Percentiles rank a stretch among this genome's conserved stretches.
Conservation (phyloP, 1,139 yeast genomes). For the Taphrina flavorubra region DNA sequence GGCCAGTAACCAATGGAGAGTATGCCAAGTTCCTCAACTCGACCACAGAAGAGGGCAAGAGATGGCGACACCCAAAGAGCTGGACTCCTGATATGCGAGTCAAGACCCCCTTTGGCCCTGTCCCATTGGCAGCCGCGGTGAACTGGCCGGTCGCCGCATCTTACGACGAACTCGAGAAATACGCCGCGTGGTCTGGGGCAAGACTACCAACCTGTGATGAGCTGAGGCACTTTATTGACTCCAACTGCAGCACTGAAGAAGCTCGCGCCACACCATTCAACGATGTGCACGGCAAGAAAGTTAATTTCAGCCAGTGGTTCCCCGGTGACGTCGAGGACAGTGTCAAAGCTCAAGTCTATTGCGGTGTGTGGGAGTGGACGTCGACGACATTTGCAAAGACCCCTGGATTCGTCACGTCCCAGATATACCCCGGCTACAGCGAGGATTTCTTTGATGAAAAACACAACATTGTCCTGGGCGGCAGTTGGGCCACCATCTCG, state of each 20-base stretch:
- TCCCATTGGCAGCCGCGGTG: constrained; percentile 33
- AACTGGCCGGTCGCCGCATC: constrained; percentile 47
- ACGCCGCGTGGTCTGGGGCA: constrained; percentile 44
- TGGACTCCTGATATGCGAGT: constrained; percentile 45
- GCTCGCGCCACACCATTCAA: constrained; percentile 20
- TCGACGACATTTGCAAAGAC: constrained; percentile 43
- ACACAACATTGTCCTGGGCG: constrained; percentile 47
- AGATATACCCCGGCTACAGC: constrained; percentile 47
- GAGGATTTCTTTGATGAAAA: constrained; percentile 47
- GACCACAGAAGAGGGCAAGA: constrained; percentile 18
- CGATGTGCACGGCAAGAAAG: constrained; percentile 42
- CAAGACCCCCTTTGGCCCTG: constrained; percentile 45
- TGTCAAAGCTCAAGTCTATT: constrained; percentile 40
- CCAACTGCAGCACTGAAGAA: not conserved
- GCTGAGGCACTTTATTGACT: constrained; percentile 45
- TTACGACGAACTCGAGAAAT: constrained; percentile 44
- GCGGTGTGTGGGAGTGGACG: constrained; percentile 48
- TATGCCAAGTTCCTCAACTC: constrained; percentile 42
- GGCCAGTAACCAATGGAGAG: constrained; percentile 46
- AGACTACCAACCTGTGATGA: constrained; percentile 46
- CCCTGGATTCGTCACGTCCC: constrained; percentile 44
- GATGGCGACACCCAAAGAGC: constrained; percentile 22
- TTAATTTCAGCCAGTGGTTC: constrained; percentile 46
- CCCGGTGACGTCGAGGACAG: constrained; percentile 41
- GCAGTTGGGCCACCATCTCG: constrained; percentile 47